Evolutionary conservation across 345 rosid species (phyloP).

Genomic region (Lenwebbia sp.): DNA sequence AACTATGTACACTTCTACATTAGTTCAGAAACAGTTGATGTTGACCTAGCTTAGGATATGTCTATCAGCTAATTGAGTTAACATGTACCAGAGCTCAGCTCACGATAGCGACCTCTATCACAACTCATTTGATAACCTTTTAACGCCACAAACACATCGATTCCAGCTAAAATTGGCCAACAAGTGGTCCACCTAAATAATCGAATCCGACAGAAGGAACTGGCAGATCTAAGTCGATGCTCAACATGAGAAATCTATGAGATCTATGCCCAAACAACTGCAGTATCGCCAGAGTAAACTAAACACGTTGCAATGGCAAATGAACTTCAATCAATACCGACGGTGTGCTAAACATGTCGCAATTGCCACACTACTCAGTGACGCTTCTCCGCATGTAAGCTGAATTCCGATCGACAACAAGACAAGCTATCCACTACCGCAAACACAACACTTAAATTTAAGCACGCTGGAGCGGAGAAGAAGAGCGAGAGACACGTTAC

Average conservation of each 20-base stretch:
- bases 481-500: constrained; percentile 19
- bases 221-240: neutral
- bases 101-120: neutral
- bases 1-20: neutral
- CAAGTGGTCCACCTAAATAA: neutral
- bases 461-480: neutral
- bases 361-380: neutral
- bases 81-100: neutral
- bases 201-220: neutral
- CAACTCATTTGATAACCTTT: neutral
- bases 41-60: neutral
- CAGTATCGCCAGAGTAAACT: neutral
- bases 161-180: neutral
- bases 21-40: neutral
- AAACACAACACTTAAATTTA: neutral
- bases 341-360: neutral
- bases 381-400: neutral
- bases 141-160: neutral
- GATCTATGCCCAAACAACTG: neutral
- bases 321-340: neutral
- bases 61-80: neutral
- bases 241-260: neutral
- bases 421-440: neutral
- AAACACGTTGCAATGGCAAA: neutral
- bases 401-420: neutral